Evolutionary conservation across 257 asterid species (phyloP), one percentile per base, ranked within the genome.

Genomic region (Solanum sparsipilum): DNA sequence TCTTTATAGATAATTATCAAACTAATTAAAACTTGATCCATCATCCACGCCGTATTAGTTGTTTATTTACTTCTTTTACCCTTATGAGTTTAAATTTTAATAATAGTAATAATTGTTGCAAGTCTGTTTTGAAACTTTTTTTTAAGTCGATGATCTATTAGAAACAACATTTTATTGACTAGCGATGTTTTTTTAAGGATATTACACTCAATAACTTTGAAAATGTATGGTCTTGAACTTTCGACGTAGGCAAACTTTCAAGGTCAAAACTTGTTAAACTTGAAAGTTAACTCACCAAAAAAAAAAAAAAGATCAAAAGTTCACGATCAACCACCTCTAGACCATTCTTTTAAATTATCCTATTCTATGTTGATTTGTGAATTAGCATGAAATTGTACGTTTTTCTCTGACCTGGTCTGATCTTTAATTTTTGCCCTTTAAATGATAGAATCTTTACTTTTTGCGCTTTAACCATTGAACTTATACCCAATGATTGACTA

Each of bases 11-110:
- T n/a, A 25, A 78, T 32, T 15, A 79, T 44, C 38, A 39, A 76
- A 79, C 25, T 41, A 70, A 68, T 68, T 68, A 79, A 25, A 41
- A 13, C n/a, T 39, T 41, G 84, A 78, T 78, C 84, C 84, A 8
- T 25, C 38, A 78, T 78, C 84, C 65, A 41, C 65, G 84, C 36
- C 65, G 13, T 38, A 76, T 74, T 35, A 74, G 31, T 2, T 74
- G 78, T 71, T 71, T 15, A 18, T 15, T 71, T 32, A 31, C n/a
- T 32, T 71, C 25, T 71, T 71, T 71, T 71, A 4, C 6, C 25
- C n/a, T 8, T 8, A 32, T 32, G n/a, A 71, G 25, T 71, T 71
- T 16, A 32, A 71, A 3, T 70, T 32, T 20, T 71, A 71, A 0
- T 10, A 3, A 8, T 71, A 3, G n/a, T 31, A 71, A 71, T 15